Conservation (phyloP, 768 basidiomycete genomes). For the Tremella fuciformis region DNA sequence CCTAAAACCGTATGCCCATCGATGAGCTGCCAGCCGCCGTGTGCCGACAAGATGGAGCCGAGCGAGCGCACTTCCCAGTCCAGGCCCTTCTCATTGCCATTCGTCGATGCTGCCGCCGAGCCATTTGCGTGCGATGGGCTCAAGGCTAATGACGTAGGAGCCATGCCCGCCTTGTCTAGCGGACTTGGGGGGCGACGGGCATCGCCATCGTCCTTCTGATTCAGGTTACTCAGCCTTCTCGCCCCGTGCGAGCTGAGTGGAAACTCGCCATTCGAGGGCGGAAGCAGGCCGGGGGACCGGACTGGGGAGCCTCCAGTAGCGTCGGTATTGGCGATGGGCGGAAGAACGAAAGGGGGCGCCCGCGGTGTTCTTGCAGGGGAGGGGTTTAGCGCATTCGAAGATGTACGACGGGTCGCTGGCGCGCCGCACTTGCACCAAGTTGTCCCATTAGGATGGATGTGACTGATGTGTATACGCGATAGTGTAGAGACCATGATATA, state of each 20-base stretch:
- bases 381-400: conserved; percentile 15
- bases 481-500: conserved; percentile 66
- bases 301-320: conserved; percentile 26
- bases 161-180: conserved; percentile 5
- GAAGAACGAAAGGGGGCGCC: conserved; percentile 29
- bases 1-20: conserved; percentile 16
- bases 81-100: background rate
- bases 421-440: conserved; percentile 24
- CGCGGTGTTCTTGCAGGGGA: background rate
- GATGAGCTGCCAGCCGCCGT: background rate
- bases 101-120: background rate
- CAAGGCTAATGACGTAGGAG: background rate
- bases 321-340: conserved; percentile 11
- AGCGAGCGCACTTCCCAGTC: conserved; percentile 10
- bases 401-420: conserved; percentile 11
- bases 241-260: conserved; percentile 38
- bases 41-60: conserved; percentile 4
- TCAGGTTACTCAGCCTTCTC: conserved; percentile 27
- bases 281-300: conserved; percentile 30
- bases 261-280: conserved; percentile 43
- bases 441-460: conserved; percentile 54
- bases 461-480: conserved; percentile 64
- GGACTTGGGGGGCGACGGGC: conserved; percentile 7
- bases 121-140: background rate
- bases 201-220: conserved; percentile 23